Base-by-base conservation (phyloP, 192 early-diverging fungal genomes). In the Borealophlyctis nickersoniae region DNA sequence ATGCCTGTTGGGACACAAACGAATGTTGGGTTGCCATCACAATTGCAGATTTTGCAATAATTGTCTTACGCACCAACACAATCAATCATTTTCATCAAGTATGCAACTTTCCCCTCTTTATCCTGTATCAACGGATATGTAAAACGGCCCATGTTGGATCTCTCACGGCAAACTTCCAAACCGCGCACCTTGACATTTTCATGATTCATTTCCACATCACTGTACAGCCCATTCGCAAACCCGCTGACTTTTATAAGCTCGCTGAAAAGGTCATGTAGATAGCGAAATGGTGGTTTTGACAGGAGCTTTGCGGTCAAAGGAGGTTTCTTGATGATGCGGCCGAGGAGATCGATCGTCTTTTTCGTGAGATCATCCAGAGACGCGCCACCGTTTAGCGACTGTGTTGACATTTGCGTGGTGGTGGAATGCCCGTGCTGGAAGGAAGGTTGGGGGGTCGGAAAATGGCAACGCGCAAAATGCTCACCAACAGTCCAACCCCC, bases 261-360 rank as follows among this genome's bases (percentile, higher is more conserved):
- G n/a, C 67, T 63, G 45, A 85, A 56, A 22, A 85, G 56, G 56
- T 85, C 83, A 62, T 85, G 81, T 28, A 85, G 68, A 58, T 83
- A 85, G 23, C 83, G 67, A 60, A 85, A 85, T 13, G 83, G 83
- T 34, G 83, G 83, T 65, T 85, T 85, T n/a, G 77, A 66, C 0
- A 85, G 75, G 11, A 85, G 77, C 60, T 85, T 85, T 27, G 71
- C 52, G 13, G 69, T 84, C 16, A 85, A 56, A 3, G 83, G 83
- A 0, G 83, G 65, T 63, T 81, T 81, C 52, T 81, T 78, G 52
- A 81, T 69, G 14, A 81, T 71, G 4, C 69, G 36, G 2, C 65
- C 62, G 2, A 81, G 56, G 30, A 81, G 54, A 33, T 81, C 75
- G 50, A 73, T 73, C 4, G 80, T 74, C 49, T 79, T 79, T 60